These are phyloP conservation scores for Chalciporus sphaerocephalus DNA, from an alignment of 768 basidiomycete species.

Conservation along the genomic window DNA sequence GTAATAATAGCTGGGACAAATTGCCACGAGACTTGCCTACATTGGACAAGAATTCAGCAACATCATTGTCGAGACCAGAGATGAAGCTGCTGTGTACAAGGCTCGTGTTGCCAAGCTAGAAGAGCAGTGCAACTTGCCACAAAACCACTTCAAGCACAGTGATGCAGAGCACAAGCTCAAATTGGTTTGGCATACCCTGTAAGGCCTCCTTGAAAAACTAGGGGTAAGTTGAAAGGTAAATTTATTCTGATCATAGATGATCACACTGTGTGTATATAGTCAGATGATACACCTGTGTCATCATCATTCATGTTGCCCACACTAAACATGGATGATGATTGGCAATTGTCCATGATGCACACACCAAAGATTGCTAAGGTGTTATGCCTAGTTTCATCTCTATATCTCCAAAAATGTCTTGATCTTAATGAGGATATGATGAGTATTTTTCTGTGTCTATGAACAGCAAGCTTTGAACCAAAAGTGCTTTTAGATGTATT, in stretches of 20 bases:
- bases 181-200: conserved; percentile 38
- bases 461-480: too few species aligned
- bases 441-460: conserved; percentile 15
- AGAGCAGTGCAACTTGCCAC: conserved; percentile 27
- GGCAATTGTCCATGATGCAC: conserved; percentile 41
- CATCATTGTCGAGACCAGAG: conserved; percentile 15
- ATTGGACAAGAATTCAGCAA: conserved; percentile 32
- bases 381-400: conserved; percentile 30
- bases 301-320: neutral
- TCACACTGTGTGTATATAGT: conserved; percentile 6
- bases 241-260: neutral
- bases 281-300: conserved; percentile 10
- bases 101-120: conserved; percentile 39
- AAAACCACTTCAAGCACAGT: conserved; percentile 30
- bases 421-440: conserved; percentile 40
- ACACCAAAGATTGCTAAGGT: conserved; percentile 35
- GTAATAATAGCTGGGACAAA: conserved; percentile 20
- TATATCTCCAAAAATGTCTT: conserved; percentile 25
- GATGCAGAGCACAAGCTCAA: conserved; percentile 29
- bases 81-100: conserved; percentile 20
- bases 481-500: conserved; percentile 23
- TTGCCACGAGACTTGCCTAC: conserved; percentile 22
- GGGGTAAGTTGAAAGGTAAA: conserved; percentile 27
- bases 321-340: conserved; percentile 22
- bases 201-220: conserved; percentile 40